A percentile compares a stretch with the other conserved stretches of the same genome.
These are phyloP conservation scores for Cercospora nicotianae DNA, from an alignment of 2,329 filamentous ascomycete species.

Conservation along the genomic window DNA sequence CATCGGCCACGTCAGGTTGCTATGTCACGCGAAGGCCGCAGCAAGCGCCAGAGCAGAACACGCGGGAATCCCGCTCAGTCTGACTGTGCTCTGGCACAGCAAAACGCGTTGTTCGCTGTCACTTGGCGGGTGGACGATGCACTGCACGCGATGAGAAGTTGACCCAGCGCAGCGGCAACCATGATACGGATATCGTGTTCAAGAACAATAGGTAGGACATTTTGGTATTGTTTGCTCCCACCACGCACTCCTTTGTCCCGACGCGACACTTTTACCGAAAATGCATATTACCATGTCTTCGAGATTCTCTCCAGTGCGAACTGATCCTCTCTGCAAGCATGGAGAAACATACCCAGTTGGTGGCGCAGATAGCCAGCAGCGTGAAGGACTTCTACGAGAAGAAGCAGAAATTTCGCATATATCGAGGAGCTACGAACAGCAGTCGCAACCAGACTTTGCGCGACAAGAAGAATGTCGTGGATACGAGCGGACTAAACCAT, in stretches of 20 bases:
- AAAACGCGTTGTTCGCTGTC: not conserved
- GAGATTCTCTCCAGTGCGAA: not conserved
- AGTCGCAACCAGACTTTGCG: conserved; percentile 57
- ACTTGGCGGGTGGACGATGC: no score
- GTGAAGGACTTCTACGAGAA: conserved; percentile 54
- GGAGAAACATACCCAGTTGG: conserved; percentile 34
- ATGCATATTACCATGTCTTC: not conserved
- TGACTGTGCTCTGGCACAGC: not conserved
- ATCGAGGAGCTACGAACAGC: conserved; percentile 75
- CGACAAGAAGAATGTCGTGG: conserved; percentile 52
- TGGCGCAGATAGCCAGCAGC: conserved; percentile 48
- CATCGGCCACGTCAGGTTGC: not conserved
- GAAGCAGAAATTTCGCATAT: conserved; percentile 66
- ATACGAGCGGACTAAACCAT: conserved; percentile 64
- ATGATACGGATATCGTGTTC: not conserved
- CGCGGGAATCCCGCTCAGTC: not conserved
- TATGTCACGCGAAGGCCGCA: not conserved
- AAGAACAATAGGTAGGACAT: conserved; percentile 3
- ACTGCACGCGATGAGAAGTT: not conserved
- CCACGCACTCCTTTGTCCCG: not conserved
- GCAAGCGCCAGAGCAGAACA: not conserved
- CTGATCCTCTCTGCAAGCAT: conserved; percentile 13
- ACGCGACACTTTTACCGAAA: not conserved
- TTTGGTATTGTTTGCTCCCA: conserved; percentile 2
- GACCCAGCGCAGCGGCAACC: not conserved